Evolutionary conservation across 2,329 filamentous ascomycete genomes (phyloP).

Genomic region (Trichoderma hamatum): DNA sequence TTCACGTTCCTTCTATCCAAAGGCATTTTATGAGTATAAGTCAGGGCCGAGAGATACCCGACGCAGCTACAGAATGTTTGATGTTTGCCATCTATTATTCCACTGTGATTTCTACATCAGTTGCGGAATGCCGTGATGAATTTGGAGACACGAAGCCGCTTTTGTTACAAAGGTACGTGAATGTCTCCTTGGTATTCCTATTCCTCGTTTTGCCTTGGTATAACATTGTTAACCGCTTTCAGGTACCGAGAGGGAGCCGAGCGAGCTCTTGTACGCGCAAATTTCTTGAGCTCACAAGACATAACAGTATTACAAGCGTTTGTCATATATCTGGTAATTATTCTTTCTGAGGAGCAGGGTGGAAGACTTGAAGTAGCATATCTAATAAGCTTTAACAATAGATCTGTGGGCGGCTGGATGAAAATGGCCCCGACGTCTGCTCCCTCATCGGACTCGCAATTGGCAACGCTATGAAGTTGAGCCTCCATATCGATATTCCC

Average conservation of each 20-base stretch:
- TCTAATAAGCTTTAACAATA: neutral
- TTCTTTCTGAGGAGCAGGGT: no score
- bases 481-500: constrained; percentile 32
- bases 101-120: constrained; percentile 14
- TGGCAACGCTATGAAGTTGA: constrained; percentile 30
- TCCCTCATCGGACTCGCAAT: constrained; percentile 28
- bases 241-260: constrained; percentile 6
- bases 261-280: constrained; percentile 11
- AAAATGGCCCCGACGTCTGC: constrained; percentile 24
- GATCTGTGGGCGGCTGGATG: constrained; percentile 21
- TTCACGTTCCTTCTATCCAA: constrained; percentile 27
- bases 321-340: constrained; percentile 28
- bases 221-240: neutral
- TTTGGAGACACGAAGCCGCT: constrained; percentile 11
- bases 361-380: neutral
- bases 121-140: constrained; percentile 15
- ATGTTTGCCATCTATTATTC: constrained; percentile 30
- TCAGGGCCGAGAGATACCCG: constrained; percentile 1
- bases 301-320: constrained; percentile 29
- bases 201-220: neutral
- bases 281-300: constrained; percentile 26
- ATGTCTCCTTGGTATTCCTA: neutral
- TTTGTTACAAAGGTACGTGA: constrained; percentile 19
- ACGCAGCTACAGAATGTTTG: constrained; percentile 23
- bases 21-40: constrained; percentile 11